phyloP scores from a whole-genome alignment of 2,329 filamentous ascomycete species.

The Neonectria coccinea region DNA sequence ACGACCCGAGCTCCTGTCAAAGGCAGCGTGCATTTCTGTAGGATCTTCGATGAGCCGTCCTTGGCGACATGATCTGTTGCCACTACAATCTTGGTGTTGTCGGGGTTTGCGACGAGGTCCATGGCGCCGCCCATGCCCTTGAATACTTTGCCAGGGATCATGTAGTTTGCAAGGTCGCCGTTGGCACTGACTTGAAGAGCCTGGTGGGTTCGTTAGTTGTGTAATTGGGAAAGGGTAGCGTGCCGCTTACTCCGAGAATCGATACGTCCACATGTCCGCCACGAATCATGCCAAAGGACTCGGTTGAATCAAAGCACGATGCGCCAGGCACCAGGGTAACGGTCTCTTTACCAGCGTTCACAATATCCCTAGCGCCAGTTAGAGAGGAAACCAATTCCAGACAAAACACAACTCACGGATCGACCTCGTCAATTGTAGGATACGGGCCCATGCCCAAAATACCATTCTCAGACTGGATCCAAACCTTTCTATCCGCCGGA shows the following conservation, averaged over 20 bases:
- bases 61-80: slow-evolving; percentile 78
- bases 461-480: slow-evolving; percentile 89
- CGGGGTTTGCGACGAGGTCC: slow-evolving; percentile 78
- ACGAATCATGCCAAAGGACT: slow-evolving; percentile 90
- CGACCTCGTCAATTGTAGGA: slow-evolving; percentile 77
- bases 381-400: slow-evolving; percentile 10
- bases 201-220: slow-evolving; percentile 26
- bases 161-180: slow-evolving; percentile 89
- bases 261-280: slow-evolving; percentile 87
- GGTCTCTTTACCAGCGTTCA: slow-evolving; percentile 91
- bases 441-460: slow-evolving; percentile 87
- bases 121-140: slow-evolving; percentile 89
- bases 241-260: slow-evolving; percentile 73
- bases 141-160: slow-evolving; percentile 88
- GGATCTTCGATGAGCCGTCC: slow-evolving; percentile 75
- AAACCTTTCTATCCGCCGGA: slow-evolving; percentile 75
- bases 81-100: slow-evolving; percentile 78
- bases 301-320: slow-evolving; percentile 80
- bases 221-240: neutral
- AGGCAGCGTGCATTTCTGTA: slow-evolving; percentile 72
- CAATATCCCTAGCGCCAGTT: slow-evolving; percentile 67
- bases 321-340: slow-evolving; percentile 83
- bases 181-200: slow-evolving; percentile 83
- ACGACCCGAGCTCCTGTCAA: slow-evolving; percentile 75
- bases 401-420: slow-evolving; percentile 60